Conservation (phyloP, 306 rosid genomes). For the Trifolium subterraneum region DNA sequence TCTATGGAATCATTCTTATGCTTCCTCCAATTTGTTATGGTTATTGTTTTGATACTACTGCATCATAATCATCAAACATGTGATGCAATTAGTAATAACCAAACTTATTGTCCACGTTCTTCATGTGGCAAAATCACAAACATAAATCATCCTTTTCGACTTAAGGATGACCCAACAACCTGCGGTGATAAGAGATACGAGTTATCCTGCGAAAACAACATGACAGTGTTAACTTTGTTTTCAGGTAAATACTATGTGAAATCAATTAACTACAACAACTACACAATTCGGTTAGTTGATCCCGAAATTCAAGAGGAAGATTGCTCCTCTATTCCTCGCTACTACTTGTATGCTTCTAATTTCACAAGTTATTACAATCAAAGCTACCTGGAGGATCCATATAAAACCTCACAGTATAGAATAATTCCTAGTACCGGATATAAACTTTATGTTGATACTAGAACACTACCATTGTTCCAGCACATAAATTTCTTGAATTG, state of each 20-base stretch:
- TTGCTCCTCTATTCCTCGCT: constrained; percentile 39
- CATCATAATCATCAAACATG: too few relatives aligned
- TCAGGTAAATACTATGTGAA: constrained; percentile 27
- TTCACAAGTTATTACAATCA: background rate
- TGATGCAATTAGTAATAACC: too few relatives aligned
- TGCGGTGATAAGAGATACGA: constrained; percentile 18
- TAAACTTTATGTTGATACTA: background rate
- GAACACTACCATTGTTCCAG: background rate
- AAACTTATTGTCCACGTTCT: constrained; percentile 21
- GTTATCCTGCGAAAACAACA: constrained; percentile 38
- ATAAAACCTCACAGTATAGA: background rate
- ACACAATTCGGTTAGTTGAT: constrained; percentile 43
- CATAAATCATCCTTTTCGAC: constrained; percentile 40
- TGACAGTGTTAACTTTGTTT: background rate
- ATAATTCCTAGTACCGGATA: background rate
- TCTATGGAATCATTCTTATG: background rate
- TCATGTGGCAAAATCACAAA: constrained; percentile 34
- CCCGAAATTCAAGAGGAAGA: background rate
- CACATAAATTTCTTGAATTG: constrained; percentile 33
- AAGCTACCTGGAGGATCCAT: background rate
- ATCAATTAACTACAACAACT: constrained; percentile 40
- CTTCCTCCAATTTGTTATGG: background rate
- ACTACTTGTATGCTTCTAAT: background rate
- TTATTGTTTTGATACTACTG: background rate
- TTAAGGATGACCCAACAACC: background rate